Conservation (phyloP, 2,329 filamentous ascomycete species). For the Fusarium udum region DNA sequence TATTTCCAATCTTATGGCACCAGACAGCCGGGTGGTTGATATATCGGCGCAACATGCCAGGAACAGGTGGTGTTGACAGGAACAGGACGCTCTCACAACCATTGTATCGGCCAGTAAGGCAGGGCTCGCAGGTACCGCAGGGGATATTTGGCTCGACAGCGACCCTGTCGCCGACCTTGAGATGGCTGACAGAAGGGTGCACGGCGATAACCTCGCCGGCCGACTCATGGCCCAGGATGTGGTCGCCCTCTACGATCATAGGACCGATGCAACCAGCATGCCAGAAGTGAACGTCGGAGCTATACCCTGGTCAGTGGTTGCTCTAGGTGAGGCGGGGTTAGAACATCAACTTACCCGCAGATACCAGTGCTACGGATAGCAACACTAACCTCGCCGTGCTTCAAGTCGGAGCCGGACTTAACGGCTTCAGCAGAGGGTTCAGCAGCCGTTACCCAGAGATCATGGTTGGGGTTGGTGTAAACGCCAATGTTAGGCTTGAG, state of each 20-base stretch:
- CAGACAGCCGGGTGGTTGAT: constrained; percentile 93
- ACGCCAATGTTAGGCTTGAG: constrained; percentile 91
- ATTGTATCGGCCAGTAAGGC: constrained; percentile 92
- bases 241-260: constrained; percentile 89
- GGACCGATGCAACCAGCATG: constrained; percentile 93
- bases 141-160: constrained; percentile 95
- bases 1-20: constrained; percentile 95
- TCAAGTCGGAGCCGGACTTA: constrained; percentile 71
- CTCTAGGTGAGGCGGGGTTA: constrained; percentile 10
- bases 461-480: constrained; percentile 92
- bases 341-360: constrained; percentile 73
- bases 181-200: constrained; percentile 78
- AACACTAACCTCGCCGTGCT: constrained; percentile 85
- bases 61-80: constrained; percentile 88
- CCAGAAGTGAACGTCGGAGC: constrained; percentile 97
- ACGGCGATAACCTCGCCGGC: constrained; percentile 84
- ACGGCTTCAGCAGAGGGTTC: constrained; percentile 80
- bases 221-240: constrained; percentile 95
- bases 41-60: constrained; percentile 88
- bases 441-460: constrained; percentile 87
- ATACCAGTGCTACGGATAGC: constrained; percentile 95
- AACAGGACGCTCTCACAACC: constrained; percentile 89
- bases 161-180: constrained; percentile 88
- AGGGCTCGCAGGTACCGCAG: constrained; percentile 90
- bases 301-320: constrained; percentile 48